Conservation (phyloP, 306 rosid species). For the Cercis canadensis region DNA sequence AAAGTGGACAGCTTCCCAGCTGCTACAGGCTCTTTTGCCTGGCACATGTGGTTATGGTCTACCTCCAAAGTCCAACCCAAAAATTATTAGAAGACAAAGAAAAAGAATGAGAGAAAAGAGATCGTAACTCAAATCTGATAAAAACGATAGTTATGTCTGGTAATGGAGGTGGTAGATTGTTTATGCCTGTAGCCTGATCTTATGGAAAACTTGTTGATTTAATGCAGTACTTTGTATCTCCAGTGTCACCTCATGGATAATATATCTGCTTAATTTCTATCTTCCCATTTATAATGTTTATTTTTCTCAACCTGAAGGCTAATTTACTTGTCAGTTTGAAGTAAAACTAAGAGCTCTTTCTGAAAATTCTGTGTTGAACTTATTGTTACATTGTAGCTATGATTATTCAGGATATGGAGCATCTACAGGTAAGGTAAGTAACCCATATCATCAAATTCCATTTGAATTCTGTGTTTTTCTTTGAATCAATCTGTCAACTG, state of each 20-base stretch:
- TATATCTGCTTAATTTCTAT: neutral
- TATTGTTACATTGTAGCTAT: slow-evolving; percentile 68
- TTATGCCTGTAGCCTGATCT: slow-evolving; percentile 2
- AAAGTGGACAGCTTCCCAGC: slow-evolving; percentile 12
- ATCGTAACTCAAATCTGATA: neutral
- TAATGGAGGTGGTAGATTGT: neutral
- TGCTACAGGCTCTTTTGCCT: neutral
- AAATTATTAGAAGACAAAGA: neutral
- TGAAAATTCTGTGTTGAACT: slow-evolving; percentile 29
- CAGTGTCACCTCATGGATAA: slow-evolving; percentile 4
- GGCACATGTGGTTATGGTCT: neutral
- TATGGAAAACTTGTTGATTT: slow-evolving; percentile 14
- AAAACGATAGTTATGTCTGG: neutral
- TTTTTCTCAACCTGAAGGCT: too few species aligned
- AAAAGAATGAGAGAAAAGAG: neutral
- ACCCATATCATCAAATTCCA: neutral
- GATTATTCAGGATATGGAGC: slow-evolving; percentile 99
- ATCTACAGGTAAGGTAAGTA: slow-evolving; percentile 92
- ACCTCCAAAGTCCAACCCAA: neutral
- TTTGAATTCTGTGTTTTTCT: slow-evolving; percentile 4
- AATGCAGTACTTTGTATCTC: neutral
- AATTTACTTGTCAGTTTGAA: neutral
- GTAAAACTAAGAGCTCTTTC: slow-evolving; percentile 14
- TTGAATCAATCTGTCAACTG: neutral
- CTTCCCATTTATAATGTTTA: too few species aligned